Evolutionary conservation across 805 yeast genomes (phyloP).

Genomic region (Lachancea waltii): DNA sequence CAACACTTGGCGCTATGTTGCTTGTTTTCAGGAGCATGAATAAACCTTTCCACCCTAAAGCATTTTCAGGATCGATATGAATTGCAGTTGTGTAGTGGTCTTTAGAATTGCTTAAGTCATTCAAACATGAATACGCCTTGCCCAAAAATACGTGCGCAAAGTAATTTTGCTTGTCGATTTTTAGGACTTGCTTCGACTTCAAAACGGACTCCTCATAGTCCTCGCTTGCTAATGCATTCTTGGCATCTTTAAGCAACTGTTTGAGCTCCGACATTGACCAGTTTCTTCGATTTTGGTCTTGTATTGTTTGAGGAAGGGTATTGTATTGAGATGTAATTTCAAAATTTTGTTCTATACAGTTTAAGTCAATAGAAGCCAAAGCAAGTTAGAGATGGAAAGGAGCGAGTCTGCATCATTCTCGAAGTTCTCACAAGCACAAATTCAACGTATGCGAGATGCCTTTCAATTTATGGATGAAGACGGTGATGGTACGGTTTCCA

Average conservation of each 20-base stretch:
- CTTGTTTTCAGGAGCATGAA: conserved; percentile 36
- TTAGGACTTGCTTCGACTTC: conserved; percentile 48
- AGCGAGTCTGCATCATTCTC: conserved; percentile 32
- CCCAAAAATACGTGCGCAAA: conserved; percentile 68
- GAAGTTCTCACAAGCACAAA: conserved; percentile 53
- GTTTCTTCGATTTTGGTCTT: not conserved
- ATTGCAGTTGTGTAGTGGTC: conserved; percentile 45
- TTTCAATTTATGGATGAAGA: conserved; percentile 79
- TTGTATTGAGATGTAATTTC: too few species aligned
- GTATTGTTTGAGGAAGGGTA: not conserved
- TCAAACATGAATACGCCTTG: conserved; percentile 50
- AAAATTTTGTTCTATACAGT: not conserved
- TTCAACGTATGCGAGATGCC: conserved; percentile 61
- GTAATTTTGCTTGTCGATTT: conserved; percentile 49
- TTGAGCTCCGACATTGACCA: conserved; percentile 31
- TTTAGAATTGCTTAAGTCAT: conserved; percentile 36
- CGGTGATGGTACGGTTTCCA: conserved; percentile 59
- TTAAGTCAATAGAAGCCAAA: too few species aligned
- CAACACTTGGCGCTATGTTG: conserved; percentile 33
- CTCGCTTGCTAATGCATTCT: conserved; percentile 43
- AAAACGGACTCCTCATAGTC: conserved; percentile 61
- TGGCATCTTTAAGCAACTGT: conserved; percentile 43
- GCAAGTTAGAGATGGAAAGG: conserved; percentile 19
- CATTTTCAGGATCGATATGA: conserved; percentile 41
- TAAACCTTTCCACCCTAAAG: conserved; percentile 80